phyloP scores from a whole-genome alignment of 192 early-diverging fungal species.

The Chytriomyces hyalinus region DNA sequence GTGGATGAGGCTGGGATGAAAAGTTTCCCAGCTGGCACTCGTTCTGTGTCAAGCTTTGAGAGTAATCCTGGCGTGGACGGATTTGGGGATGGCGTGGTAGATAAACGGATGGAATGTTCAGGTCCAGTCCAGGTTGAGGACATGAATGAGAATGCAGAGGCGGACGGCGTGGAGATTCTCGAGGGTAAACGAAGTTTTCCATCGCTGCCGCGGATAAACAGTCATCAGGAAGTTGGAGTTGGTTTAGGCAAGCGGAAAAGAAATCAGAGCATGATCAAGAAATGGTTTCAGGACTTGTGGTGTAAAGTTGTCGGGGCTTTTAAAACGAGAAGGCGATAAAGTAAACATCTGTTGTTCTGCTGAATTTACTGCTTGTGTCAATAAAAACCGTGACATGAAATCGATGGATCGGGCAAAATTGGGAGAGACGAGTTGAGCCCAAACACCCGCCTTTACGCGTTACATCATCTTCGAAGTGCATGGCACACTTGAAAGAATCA shows the following conservation, averaged over 20 bases:
- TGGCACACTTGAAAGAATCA: too few species aligned
- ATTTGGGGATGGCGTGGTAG: neutral
- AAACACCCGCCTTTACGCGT: too few species aligned
- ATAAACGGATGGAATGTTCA: neutral
- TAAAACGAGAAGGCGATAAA: too few species aligned
- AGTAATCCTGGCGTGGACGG: neutral
- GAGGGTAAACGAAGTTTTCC: constrained; percentile 31
- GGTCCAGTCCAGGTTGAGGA: constrained; percentile 9
- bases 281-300: neutral
- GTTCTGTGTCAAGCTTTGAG: neutral
- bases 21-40: neutral
- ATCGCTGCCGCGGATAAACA: constrained; percentile 10
- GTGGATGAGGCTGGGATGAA: neutral
- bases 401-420: too few species aligned
- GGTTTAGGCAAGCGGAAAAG: neutral
- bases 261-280: neutral
- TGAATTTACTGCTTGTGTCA: too few species aligned
- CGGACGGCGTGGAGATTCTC: constrained; percentile 20
- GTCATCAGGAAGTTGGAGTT: neutral
- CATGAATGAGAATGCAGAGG: neutral
- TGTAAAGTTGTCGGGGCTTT: neutral
- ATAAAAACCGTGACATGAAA: too few species aligned
- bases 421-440: too few species aligned
- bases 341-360: too few species aligned
- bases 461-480: too few species aligned